These are phyloP conservation scores for Fusarium dlaminii DNA, from an alignment of 2,329 filamentous ascomycete genomes.

Conservation along the genomic window DNA sequence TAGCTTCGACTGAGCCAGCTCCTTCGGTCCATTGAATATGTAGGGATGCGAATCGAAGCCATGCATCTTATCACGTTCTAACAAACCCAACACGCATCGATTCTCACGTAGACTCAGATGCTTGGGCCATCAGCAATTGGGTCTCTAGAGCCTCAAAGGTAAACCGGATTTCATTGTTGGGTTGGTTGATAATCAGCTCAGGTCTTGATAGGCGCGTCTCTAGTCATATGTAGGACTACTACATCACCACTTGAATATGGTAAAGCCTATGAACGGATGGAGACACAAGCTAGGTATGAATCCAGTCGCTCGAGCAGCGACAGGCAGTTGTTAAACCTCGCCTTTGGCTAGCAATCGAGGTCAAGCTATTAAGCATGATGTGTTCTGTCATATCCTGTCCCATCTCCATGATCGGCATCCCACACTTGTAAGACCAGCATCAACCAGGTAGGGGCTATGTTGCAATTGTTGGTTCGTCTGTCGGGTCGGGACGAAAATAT, in stretches of 20 bases:
- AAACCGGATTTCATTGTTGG: neutral
- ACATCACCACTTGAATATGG: neutral
- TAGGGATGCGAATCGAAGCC: neutral
- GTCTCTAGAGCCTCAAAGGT: neutral
- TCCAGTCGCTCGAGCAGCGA: neutral
- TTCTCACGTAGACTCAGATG: neutral
- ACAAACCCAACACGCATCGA: neutral
- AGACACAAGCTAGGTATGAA: neutral
- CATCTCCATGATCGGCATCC: neutral
- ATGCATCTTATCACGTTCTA: slow-evolving; percentile 14
- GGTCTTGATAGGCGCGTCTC: neutral
- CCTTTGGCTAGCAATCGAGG: neutral
- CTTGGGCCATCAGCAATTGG: neutral
- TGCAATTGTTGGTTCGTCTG: slow-evolving; percentile 2
- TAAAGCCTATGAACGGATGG: neutral
- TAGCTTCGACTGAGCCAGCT: neutral
- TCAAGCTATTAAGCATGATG: neutral
- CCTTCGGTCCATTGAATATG: neutral
- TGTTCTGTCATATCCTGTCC: neutral
- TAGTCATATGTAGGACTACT: neutral
- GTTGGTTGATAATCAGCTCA: neutral
- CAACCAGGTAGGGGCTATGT: neutral
- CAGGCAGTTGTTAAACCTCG: neutral
- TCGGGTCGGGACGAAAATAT: slow-evolving; percentile 9
- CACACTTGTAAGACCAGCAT: neutral